A percentile compares a stretch with the other conserved stretches of the same genome.
phyloP scores from a whole-genome alignment of 2,329 filamentous ascomycete species.

The Penicillium corylophilum region DNA sequence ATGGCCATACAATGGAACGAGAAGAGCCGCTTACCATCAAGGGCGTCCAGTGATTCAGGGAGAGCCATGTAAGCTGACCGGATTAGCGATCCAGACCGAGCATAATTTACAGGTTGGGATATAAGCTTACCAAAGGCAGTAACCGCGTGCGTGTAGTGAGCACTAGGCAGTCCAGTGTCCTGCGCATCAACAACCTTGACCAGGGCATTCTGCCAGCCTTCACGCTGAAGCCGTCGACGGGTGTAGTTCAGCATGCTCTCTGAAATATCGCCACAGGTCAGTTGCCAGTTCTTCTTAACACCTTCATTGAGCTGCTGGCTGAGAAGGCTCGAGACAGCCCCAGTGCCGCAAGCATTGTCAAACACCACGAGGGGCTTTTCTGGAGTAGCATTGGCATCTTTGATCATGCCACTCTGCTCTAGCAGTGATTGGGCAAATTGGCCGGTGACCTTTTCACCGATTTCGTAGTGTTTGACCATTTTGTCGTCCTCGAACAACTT shows the following conservation, averaged over 20 bases:
- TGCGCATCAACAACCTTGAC: slow-evolving; percentile 49
- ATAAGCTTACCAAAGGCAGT: slow-evolving; percentile 44
- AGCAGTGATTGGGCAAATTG: slow-evolving; percentile 31
- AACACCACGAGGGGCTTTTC: slow-evolving; percentile 39
- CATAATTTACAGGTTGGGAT: background rate
- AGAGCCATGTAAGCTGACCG: slow-evolving; percentile 45
- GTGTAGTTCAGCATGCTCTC: slow-evolving; percentile 44
- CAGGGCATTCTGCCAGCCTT: slow-evolving; percentile 51
- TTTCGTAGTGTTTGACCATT: slow-evolving; percentile 28
- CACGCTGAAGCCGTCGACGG: slow-evolving; percentile 37
- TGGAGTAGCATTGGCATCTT: slow-evolving; percentile 11
- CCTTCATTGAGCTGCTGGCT: slow-evolving; percentile 41
- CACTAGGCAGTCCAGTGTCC: slow-evolving; percentile 43
- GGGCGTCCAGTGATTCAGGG: slow-evolving; percentile 41
- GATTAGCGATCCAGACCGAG: background rate
- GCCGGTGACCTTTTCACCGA: slow-evolving; percentile 32
- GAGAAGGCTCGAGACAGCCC: slow-evolving; percentile 50
- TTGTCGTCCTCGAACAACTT: slow-evolving; percentile 17
- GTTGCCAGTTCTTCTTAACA: slow-evolving; percentile 44
- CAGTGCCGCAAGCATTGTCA: slow-evolving; percentile 56
- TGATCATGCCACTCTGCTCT: slow-evolving; percentile 27
- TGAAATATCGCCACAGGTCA: slow-evolving; percentile 54
- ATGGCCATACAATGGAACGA: too few species aligned
- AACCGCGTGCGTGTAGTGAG: slow-evolving; percentile 47
- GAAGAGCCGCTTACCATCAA: slow-evolving; percentile 32